Percentiles rank a stretch among this genome's conserved stretches.
Conservation (phyloP, 2,329 filamentous ascomycete genomes). For the Calonectria hongkongensis region DNA sequence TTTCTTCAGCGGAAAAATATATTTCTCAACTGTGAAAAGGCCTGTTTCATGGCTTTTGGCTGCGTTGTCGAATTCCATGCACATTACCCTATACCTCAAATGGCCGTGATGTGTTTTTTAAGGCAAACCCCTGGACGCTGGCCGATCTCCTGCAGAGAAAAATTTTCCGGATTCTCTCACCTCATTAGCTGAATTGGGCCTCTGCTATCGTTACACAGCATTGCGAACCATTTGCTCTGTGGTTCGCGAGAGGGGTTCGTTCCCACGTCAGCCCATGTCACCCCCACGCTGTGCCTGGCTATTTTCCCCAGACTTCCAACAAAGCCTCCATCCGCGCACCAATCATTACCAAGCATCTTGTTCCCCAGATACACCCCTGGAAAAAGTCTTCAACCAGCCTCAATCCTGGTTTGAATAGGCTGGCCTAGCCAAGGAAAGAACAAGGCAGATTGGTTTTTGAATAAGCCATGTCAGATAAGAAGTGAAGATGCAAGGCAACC, state of each 20-base stretch:
- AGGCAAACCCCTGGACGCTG: constrained; percentile 8
- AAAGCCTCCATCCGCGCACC: constrained; percentile 24
- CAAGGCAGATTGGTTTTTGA: constrained; percentile 26
- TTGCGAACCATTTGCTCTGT: constrained; percentile 32
- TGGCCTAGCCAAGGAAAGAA: constrained; percentile 29
- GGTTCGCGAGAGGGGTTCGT: constrained; percentile 30
- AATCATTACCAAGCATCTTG: constrained; percentile 35
- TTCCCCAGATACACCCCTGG: constrained; percentile 24
- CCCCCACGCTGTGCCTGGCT: constrained; percentile 35
- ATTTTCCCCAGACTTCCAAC: constrained; percentile 36
- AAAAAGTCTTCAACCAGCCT: constrained; percentile 32
- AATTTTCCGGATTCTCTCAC: constrained; percentile 16
- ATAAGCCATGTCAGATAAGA: constrained; percentile 45
- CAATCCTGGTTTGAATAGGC: constrained; percentile 2
- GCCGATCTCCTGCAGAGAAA: neutral
- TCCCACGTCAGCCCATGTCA: constrained; percentile 25
- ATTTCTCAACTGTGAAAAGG: neutral
- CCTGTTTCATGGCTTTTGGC: no score
- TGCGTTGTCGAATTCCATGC: neutral
- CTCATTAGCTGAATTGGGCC: neutral
- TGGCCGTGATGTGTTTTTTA: neutral
- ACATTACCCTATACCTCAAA: constrained; percentile 11
- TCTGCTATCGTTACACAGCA: constrained; percentile 9
- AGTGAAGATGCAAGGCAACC: constrained; percentile 45
- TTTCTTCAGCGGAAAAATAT: neutral